Conservation (phyloP, 352 stramenopile genomes). For the Pythium monospermum region DNA sequence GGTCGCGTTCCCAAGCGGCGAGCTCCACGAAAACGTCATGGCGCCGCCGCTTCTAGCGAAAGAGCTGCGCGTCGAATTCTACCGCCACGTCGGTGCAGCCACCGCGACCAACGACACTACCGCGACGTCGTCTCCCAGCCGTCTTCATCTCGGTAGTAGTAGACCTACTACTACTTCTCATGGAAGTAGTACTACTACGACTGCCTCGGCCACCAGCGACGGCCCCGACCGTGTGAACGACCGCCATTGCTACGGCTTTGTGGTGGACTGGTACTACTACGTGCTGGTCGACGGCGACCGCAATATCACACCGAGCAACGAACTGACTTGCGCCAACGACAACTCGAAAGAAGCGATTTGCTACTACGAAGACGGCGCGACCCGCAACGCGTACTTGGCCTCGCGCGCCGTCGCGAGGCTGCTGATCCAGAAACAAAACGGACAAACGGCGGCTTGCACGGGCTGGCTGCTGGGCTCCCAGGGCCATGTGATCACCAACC, state of each 20-base stretch:
- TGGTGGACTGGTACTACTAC: conserved; percentile 45
- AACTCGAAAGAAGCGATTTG: conserved; percentile 59
- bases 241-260: conserved; percentile 51
- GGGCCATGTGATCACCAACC: conserved; percentile 65
- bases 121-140: too few relatives aligned
- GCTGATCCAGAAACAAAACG: conserved; percentile 36
- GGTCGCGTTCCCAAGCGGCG: conserved; percentile 24
- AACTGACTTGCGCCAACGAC: conserved; percentile 52
- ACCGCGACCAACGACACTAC: too few relatives aligned
- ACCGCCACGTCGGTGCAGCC: conserved; percentile 15
- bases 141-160: too few relatives aligned
- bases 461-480: conserved; percentile 55
- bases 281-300: conserved; percentile 31
- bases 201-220: too few relatives aligned
- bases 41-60: conserved; percentile 36
- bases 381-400: conserved; percentile 29
- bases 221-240: conserved; percentile 2
- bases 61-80: conserved; percentile 55
- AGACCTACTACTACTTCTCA: too few relatives aligned
- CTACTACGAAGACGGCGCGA: conserved; percentile 31
- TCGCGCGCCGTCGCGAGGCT: conserved; percentile 45
- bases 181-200: too few relatives aligned
- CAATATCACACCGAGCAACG: conserved; percentile 36
- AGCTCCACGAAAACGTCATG: conserved; percentile 22
- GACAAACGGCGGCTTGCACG: conserved; percentile 36